Evolutionary conservation across 2,329 filamentous ascomycete genomes (phyloP), one percentile per base, ranked within the genome.

Genomic region (Trichoderma sp.): DNA sequence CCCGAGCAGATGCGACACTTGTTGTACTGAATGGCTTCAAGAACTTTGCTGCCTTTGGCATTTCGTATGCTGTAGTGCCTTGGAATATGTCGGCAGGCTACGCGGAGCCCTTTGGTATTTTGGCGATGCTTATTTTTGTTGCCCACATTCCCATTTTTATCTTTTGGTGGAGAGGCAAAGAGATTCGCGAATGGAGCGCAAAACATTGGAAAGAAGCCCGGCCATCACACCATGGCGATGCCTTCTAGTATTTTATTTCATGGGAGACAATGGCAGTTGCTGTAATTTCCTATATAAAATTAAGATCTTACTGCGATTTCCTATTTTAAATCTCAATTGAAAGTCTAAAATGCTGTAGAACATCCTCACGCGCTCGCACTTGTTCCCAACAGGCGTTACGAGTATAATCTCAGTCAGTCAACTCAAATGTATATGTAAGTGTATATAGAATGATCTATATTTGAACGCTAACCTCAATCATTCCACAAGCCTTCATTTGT

Each of bases 21-120:
- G 58, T 61, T n/a, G 58, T 61, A 12, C 29, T 61, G 58, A 61
- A 61, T 15, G 58, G 58, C n/a, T 61, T 61, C 58, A 61, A 61
- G 58, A 61, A 61, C 12, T 61, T 61, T 61, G 58, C 58, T 25
- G 58, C 58, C 10, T 61, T 61, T 42, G 58, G 58, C 6, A 50
- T 61, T 5, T 61, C 58, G 7, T 61, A 61, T 35, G 58, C 58
- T 10, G 58, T 61, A 29, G 58, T 61, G 17, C 58, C 58, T 6
- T 61, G 58, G 58, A 61, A 61, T 42, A 61, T 39, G 8, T 61
- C 58, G 2, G 58, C 58, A 29, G 58, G 58, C 37, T 61, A 61
- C 19, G 58, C 58, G 5, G 58, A 48, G 10, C 58, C 58, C 2
- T 61, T 61, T 50, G 58, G 58, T 22, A 22, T 61, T 35, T 34